Evolutionary conservation across 768 basidiomycete genomes (phyloP), one percentile per base, ranked within the genome.

Genomic region (Panellus pusillus): DNA sequence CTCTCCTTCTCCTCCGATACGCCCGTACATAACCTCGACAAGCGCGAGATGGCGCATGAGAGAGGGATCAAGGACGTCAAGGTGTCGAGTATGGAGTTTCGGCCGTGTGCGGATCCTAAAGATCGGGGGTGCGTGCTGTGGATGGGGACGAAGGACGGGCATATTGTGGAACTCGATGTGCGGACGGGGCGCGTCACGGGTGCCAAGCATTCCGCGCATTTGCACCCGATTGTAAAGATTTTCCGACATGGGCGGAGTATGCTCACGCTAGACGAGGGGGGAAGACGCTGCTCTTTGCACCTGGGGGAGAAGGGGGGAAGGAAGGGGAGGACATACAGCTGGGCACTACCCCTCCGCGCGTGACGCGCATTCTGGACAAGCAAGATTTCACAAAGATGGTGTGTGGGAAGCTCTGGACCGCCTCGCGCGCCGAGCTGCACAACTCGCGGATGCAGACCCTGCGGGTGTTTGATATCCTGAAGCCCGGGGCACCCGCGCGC

Each of bases 121-220:
- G 81, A 86, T 47, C 73, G 79, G 15, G 91, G 89, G 2, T 74
- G 74, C 28, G 77, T 81, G 50, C 62, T 93, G 2, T 98, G 95
- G 95, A 71, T 87, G 11, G 96, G 95, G 4, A 92, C 92, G 27
- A 93, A 90, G 71, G 93, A 96, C 20, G 96, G 96, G 0, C 84
- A 89, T 66, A 54, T 99, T 20, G 77, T 87, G 60, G 94, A 97
- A 74, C 60, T 96, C 50, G 92, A 98, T 64, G 73, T 89, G 36
- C 70, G 78, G 48, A 82, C 77, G 2, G 87, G 85, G 0, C 60
- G 62, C 5, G 68, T 93, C 17, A 75, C 75, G 2, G 83, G 81
- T 13, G 72, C 77, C 29, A 89, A 85, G 56, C 74, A 77, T 32
- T 74, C 76, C 12, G 81, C 80, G 0, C 95, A 97, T 63, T 63